Base-by-base conservation (phyloP, 2,329 filamentous ascomycete species). In the Fusarium duplospermum region DNA sequence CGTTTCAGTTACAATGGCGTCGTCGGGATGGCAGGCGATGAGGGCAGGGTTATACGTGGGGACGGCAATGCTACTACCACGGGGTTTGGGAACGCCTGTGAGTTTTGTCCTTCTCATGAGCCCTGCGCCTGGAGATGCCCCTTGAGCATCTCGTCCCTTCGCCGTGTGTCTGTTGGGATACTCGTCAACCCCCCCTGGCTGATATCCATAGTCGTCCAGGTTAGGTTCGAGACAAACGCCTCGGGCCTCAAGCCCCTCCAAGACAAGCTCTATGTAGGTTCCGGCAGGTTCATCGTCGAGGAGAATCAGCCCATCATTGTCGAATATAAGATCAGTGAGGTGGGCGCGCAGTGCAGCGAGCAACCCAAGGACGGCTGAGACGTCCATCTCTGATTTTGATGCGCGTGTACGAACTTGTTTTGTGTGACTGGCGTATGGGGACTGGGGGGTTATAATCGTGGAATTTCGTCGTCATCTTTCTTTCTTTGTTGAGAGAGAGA, bases 251-350 rank as follows among this genome's bases (percentile, higher is more conserved):
- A 79, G 69, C 75, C 72, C 6, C 70, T 86, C 7, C 81, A 84
- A 66, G 68, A 82, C 60, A 84, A 82, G 65, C 65, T 85, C n/a
- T 85, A 81, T 69, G 83, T 85, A 47, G 83, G 79, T 2, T 83
- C 82, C 18, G 84, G 84, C 24, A 79, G 83, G 22, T 86, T 86
- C 71, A 77, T 84, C 35, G 72, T 85, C 35, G 80, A 82, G 47
- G 68, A 78, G 47, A 79, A 81, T 13, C 76, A 81, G 57, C 75
- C 80, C 29, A 71, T 80, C 20, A 73, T 82, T 31, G 83, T 86
- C 22, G 83, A 85, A 75, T 85, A 85, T 73, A 84, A 84, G 71
- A 84, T 85, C 70, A 85, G 83, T 64, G 80, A 85, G 66, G 82
- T 85, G 18, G 78, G 73, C 14, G 77, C 79, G 8, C 69, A 70